These are phyloP conservation scores for Aspergillus bombycis DNA, from an alignment of 2,329 filamentous ascomycete species.

Conservation along the genomic window DNA sequence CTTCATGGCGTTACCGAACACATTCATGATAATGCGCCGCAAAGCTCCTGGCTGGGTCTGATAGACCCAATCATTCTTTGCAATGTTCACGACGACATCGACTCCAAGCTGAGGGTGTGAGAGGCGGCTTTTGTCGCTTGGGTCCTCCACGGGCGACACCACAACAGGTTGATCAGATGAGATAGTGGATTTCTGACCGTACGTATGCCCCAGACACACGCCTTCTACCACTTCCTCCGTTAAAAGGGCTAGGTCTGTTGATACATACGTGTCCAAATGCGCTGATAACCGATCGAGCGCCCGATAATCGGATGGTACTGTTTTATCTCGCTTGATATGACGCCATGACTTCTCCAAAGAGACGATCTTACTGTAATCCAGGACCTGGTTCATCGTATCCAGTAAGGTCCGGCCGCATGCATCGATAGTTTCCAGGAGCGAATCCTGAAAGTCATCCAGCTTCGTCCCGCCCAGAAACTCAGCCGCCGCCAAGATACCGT, in stretches of 20 bases:
- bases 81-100: slow-evolving; percentile 57
- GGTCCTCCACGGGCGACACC: slow-evolving; percentile 14
- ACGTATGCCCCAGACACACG: slow-evolving; percentile 54
- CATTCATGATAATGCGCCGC: slow-evolving; percentile 63
- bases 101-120: slow-evolving; percentile 33
- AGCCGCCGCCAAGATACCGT: slow-evolving; percentile 47
- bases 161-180: slow-evolving; percentile 30
- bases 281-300: slow-evolving; percentile 35
- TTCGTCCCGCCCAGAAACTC: slow-evolving; percentile 45
- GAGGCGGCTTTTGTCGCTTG: not conserved
- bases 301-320: slow-evolving; percentile 30
- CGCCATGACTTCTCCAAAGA: slow-evolving; percentile 42
- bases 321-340: slow-evolving; percentile 34
- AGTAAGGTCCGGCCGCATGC: slow-evolving; percentile 47
- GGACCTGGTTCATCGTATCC: slow-evolving; percentile 49
- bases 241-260: slow-evolving; percentile 49
- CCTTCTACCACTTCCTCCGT: slow-evolving; percentile 60
- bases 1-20: slow-evolving; percentile 66
- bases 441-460: slow-evolving; percentile 44
- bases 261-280: slow-evolving; percentile 38
- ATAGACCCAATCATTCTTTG: slow-evolving; percentile 56
- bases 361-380: slow-evolving; percentile 58
- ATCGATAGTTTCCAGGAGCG: slow-evolving; percentile 44
- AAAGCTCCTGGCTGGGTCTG: slow-evolving; percentile 58
- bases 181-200: slow-evolving; percentile 35